phyloP scores from a whole-genome alignment of 2,329 filamentous ascomycete genomes.

The Thermothelomyces thermophilus region DNA sequence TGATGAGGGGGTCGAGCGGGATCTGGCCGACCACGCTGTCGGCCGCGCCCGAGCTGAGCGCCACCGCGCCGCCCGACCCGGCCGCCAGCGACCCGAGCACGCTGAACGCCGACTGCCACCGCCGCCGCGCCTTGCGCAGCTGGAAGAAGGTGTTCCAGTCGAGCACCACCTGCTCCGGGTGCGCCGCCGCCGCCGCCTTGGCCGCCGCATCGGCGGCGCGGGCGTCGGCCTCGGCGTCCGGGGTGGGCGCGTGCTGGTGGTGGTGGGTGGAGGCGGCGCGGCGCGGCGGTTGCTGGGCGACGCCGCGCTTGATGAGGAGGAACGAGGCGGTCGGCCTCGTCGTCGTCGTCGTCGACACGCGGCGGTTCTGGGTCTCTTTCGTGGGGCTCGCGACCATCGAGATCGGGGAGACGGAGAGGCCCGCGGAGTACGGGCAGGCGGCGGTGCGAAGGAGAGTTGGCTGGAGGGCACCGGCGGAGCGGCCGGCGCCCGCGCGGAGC shows the following conservation, averaged over 20 bases:
- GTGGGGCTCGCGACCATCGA: conserved; percentile 13
- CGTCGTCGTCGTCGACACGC: conserved; percentile 16
- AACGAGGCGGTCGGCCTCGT: conserved; percentile 11
- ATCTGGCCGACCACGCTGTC: conserved; percentile 65
- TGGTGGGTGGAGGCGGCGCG: conserved; percentile 14
- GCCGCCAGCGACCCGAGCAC: conserved; percentile 56
- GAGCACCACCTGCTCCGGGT: conserved; percentile 39
- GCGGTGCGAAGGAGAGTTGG: conserved; percentile 26
- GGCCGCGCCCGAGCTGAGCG: conserved; percentile 64
- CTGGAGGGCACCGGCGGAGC: conserved; percentile 24
- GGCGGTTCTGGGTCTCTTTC: conserved; percentile 17
- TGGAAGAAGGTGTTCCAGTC: conserved; percentile 93
- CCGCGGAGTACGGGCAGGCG: conserved; percentile 29
- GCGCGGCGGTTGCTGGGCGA: conserved; percentile 17
- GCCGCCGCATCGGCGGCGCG: conserved; percentile 25
- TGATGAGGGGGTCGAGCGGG: conserved; percentile 81
- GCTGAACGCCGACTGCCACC: conserved; percentile 75
- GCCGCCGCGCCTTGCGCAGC: conserved; percentile 76
- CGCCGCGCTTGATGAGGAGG: conserved; percentile 17
- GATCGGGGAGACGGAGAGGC: conserved; percentile 20
- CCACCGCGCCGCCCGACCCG: conserved; percentile 55
- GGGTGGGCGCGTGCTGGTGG: neutral
- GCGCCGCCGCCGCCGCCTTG: conserved; percentile 25
- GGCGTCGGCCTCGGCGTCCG: conserved; percentile 21
- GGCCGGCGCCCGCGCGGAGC: conserved; percentile 29